These are phyloP conservation scores for Fomitopsis betulina DNA, from an alignment of 1,284 basidiomycete species.

Conservation along the genomic window DNA sequence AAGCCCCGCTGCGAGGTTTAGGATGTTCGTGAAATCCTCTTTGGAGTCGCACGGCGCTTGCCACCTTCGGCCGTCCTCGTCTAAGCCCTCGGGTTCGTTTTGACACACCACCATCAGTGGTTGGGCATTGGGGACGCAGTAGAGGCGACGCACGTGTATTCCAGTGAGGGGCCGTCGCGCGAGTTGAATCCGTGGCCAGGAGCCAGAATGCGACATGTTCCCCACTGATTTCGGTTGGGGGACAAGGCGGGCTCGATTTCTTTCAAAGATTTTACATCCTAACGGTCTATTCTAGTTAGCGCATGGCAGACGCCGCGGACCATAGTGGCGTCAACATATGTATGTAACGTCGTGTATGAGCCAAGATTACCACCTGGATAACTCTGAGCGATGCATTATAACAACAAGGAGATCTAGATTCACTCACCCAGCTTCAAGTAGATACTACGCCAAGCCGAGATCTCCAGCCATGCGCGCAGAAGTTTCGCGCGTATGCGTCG, in stretches of 20 bases:
- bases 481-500: constrained; percentile 52
- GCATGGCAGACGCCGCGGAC: constrained; percentile 59
- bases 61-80: constrained; percentile 41
- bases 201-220: too few relatives aligned
- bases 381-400: constrained; percentile 14
- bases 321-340: constrained; percentile 45
- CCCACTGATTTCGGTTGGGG: too few relatives aligned
- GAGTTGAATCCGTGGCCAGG: too few relatives aligned
- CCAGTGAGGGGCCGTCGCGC: constrained; percentile 63
- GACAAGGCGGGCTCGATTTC: too few relatives aligned
- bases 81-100: constrained; percentile 35
- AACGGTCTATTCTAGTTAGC: too few relatives aligned
- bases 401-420: constrained; percentile 10
- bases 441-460: constrained; percentile 59
- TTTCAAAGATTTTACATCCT: too few relatives aligned
- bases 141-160: constrained; percentile 32
- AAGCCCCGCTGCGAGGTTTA: constrained; percentile 36
- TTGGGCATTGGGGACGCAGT: neutral
- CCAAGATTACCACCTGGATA: constrained; percentile 15
- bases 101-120: neutral
- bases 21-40: constrained; percentile 42
- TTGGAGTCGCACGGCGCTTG: constrained; percentile 33
- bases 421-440: constrained; percentile 38
- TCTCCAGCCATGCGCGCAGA: constrained; percentile 73
- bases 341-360: constrained; percentile 13